Conservation (phyloP, 345 rosid genomes). For the Nephelium lappaceum region DNA sequence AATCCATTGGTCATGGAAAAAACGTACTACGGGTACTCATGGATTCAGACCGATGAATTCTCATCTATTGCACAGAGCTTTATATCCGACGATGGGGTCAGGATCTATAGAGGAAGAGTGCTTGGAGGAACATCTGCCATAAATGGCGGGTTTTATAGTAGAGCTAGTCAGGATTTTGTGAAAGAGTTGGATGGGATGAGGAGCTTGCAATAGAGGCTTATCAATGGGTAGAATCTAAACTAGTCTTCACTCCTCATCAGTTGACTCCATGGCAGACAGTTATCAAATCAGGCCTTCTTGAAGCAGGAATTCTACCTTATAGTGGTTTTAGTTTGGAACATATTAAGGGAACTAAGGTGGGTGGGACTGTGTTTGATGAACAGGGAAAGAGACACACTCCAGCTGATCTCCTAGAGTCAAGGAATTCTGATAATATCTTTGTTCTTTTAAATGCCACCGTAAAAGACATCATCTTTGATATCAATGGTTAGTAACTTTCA, state of each 20-base stretch:
- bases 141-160: conserved; percentile 73
- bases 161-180: conserved; percentile 63
- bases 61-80: conserved; percentile 67
- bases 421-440: conserved; percentile 43
- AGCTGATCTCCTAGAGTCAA: conserved; percentile 65
- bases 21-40: conserved; percentile 51
- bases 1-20: conserved; percentile 52
- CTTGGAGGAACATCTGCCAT: conserved; percentile 74
- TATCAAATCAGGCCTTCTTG: conserved; percentile 65
- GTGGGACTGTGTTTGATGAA: conserved; percentile 64
- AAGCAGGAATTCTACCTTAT: conserved; percentile 70
- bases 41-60: conserved; percentile 57
- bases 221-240: conserved; percentile 70
- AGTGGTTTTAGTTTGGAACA: conserved; percentile 76
- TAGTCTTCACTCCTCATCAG: conserved; percentile 51
- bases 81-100: conserved; percentile 57
- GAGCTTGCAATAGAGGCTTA: conserved; percentile 60
- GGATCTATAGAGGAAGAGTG: conserved; percentile 56
- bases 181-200: conserved; percentile 59
- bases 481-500: conserved; percentile 29
- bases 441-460: conserved; percentile 69
- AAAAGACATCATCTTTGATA: conserved; percentile 47
- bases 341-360: conserved; percentile 69
- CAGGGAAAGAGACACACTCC: conserved; percentile 63
- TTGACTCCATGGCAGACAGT: conserved; percentile 72